Conservation (phyloP, 768 basidiomycete genomes). For the Termitomyces sp. region DNA sequence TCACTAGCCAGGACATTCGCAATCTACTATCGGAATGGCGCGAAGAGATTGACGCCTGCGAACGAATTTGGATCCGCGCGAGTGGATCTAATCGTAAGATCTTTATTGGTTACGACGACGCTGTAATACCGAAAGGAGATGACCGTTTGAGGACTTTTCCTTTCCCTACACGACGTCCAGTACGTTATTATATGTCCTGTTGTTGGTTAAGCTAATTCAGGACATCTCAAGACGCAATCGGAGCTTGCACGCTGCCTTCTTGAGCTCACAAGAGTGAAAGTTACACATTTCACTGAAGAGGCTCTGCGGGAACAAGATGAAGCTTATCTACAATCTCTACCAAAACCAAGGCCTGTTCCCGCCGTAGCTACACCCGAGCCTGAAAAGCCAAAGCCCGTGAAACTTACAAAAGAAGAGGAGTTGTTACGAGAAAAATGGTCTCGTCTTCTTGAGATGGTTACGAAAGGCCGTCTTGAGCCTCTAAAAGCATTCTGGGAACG, state of each 20-base stretch:
- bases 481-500: conserved; percentile 78
- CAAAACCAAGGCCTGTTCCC: conserved; percentile 59
- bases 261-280: conserved; percentile 81
- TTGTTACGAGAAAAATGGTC: conserved; percentile 71
- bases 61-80: conserved; percentile 89
- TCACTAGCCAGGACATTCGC: conserved; percentile 74
- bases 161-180: conserved; percentile 93
- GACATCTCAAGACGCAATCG: conserved; percentile 65
- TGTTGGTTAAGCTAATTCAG: not conserved
- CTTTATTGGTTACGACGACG: conserved; percentile 86
- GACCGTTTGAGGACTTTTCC: conserved; percentile 84
- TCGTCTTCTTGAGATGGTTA: conserved; percentile 84
- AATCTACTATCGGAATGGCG: conserved; percentile 78
- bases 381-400: conserved; percentile 45
- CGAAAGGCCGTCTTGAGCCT: conserved; percentile 80
- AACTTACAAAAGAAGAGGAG: conserved; percentile 80
- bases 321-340: conserved; percentile 82
- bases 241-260: conserved; percentile 83
- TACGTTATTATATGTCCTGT: conserved; percentile 29
- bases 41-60: conserved; percentile 80
- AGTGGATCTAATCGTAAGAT: conserved; percentile 82
- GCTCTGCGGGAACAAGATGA: conserved; percentile 83
- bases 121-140: conserved; percentile 73
- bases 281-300: conserved; percentile 83
- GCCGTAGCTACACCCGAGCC: conserved; percentile 29